Evolutionary conservation across 805 yeast species (phyloP), one percentile per base, ranked within the genome.

Genomic region (Hermanozyma aechmeae): DNA sequence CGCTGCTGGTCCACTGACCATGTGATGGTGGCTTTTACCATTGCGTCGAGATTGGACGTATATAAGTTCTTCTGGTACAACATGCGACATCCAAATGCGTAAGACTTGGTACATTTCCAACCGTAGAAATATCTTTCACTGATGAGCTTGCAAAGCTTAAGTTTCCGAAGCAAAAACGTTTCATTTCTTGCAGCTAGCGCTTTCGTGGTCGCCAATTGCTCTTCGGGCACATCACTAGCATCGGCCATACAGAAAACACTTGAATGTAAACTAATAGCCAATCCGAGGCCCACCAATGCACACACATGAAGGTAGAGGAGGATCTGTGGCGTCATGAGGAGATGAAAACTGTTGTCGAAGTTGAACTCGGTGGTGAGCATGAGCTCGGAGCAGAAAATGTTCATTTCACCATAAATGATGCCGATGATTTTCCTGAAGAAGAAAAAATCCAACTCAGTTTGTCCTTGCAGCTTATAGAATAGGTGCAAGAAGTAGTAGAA

Each of bases 401-500:
- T 16, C 25, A 46, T 35, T 26, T 48, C 53, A 15, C 26, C 21
- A 26, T 33, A 40, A 11, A 39, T 17, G 5, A 38, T 27, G 16
- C 32, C 25, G 8, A 38, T 11, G 11, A 40, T 21, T 28, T 46
- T 48, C 13, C 41, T 37, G 14, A 40, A 26, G 28, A 42, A 48
- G 25, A 38, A 35, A 16, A 30, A 42, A 16, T 43, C 40, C 19
- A 39, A 29, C 6, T 34, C 35, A 3, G 13, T 16, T 25, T 38
- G 27, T 1, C 38, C 38, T 25, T 33, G 37, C 28, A 32, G 32
- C 18, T 37, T 32, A 32, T 40, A 48, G 33, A 42, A 42, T 8
- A 42, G 28, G 28, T 40, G 33, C 20, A 48, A 36, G 35, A 40
- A 47, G 25, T 29, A 41, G 26, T 42, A 39, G 13, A 42, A 28